Base-by-base conservation (phyloP, 176 grass and related monocot genomes). In the Chloris gayana region DNA sequence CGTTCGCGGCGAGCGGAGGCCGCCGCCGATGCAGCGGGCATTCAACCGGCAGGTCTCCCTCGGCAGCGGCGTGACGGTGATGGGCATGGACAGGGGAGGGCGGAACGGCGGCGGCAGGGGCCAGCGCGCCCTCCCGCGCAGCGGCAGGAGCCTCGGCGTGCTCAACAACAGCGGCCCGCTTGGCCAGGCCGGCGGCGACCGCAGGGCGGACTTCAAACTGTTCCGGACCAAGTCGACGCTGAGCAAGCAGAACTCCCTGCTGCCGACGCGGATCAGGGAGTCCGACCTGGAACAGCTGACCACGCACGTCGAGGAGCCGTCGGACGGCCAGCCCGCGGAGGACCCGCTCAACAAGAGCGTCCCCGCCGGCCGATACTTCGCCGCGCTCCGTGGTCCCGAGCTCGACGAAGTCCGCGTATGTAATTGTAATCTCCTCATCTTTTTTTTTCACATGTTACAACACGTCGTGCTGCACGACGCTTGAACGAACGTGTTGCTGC, bases 221-320 rank as follows among this genome's bases (percentile, higher is more conserved):
- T 98, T 98, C 80, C 88, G 95, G 58, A 98, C 95, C 57, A 98
- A 98, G 85, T 95, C 95, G 18, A 95, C 92, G 61, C 88, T 98
- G 27, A 91, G 60, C 83, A 90, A 85, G 92, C 95, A 94, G 83
- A 92, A 86, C 71, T 93, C 92, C 2, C 66, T 92, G 88, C 86
- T 88, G 38, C 92, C 86, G 59, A 30, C 66, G 2, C 77, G 92
- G 80, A 94, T 85, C 67, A 72, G 71, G 67, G 86, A 94, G 70
- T 39, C 69, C 56, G 92, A 89, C 54, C 18, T 88, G 34, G 90
- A 93, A 11, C 54, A 10, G 10, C 58, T 80, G 35, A 80, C 82
- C 10, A 67, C 80, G 35, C 72, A 87, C 80, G 67, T 70, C 12
- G 89, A 97, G 60, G 87, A 81, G 49, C 8, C 83, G n/a, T 24